Evolutionary conservation across 768 basidiomycete species (phyloP), one percentile per base, ranked within the genome.

Genomic region (Hypholoma sublateritium): DNA sequence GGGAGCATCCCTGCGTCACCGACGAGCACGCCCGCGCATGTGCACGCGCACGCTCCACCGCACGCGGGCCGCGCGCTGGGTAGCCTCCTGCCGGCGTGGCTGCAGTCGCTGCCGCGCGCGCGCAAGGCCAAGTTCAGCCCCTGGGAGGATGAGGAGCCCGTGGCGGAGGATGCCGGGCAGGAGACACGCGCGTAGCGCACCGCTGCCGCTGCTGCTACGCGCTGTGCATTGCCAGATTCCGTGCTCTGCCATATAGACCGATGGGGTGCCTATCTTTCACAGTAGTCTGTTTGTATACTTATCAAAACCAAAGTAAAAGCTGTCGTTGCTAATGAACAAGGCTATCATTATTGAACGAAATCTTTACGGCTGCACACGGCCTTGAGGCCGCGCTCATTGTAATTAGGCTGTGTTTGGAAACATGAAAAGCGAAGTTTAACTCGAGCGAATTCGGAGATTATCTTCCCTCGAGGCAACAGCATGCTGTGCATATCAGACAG

Each of bases 81-180:
- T 49, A 69, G 73, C 50, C 70, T 71, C 16, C 69, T 87, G 50
- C 85, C 87, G n/a, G 78, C 82, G 45, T 89, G 88, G 89, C 68
- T 89, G 59, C 82, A 84, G 62, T 76, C 82, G n/a, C 66, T 88
- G 58, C 86, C 88, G 36, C 77, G 82, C 62, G 77, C 82, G 60
- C 79, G 82, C 58, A 89, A 89, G 73, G 76, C 82, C 56, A 87
- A 87, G 58, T 92, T 91, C 66, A 91, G 88, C 64, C 89, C 89
- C 32, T 91, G 89, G 89, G 89, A 87, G 47, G 89, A 91, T 63
- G 89, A 89, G 59, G 87, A 87, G 55, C 70, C 66, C 48, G 41
- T 22, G 37, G 35, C 44, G 50, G 45, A 44, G 21, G 46, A 53
- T 17, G 42, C 39, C 42, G 57, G 55, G 37, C 21, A 55, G 60